Evolutionary conservation across 139 green algal genomes (phyloP).

Genomic region (Ulvella scutata): DNA sequence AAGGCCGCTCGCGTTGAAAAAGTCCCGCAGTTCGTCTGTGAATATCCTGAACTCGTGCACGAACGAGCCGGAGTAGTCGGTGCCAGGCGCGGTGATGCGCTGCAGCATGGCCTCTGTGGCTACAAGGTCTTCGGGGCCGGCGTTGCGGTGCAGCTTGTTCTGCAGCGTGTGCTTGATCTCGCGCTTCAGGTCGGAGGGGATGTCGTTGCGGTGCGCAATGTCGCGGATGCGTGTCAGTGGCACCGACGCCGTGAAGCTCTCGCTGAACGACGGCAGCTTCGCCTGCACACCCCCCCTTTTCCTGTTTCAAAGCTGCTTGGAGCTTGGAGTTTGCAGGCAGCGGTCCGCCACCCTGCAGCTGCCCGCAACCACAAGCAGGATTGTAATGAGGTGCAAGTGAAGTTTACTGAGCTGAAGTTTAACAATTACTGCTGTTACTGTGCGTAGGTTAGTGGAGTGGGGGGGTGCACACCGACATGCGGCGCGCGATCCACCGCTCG

Average conservation of each 20-base stretch:
- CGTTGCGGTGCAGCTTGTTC: slow-evolving; percentile 98
- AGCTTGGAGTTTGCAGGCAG: no score
- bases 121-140: slow-evolving; percentile 89
- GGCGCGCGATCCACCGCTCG: slow-evolving; percentile 35
- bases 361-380: no score
- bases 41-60: slow-evolving; percentile 82
- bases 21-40: slow-evolving; percentile 80
- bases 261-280: slow-evolving; percentile 78
- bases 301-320: no score
- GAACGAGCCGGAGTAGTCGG: slow-evolving; percentile 63
- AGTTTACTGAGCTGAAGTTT: no score
- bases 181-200: slow-evolving; percentile 59
- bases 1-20: slow-evolving; percentile 82
- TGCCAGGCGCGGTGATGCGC: slow-evolving; percentile 29
- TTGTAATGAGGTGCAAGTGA: no score
- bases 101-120: slow-evolving; percentile 83
- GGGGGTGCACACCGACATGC: slow-evolving; percentile 29
- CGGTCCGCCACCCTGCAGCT: no score
- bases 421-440: no score
- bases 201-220: slow-evolving; percentile 80
- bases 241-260: slow-evolving; percentile 61
- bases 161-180: slow-evolving; percentile 99
- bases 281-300: neutral
- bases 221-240: slow-evolving; percentile 94
- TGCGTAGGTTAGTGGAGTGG: no score